Evolutionary conservation across 169 alveolate genomes (phyloP).

Genomic region (Plasmodium inui): DNA sequence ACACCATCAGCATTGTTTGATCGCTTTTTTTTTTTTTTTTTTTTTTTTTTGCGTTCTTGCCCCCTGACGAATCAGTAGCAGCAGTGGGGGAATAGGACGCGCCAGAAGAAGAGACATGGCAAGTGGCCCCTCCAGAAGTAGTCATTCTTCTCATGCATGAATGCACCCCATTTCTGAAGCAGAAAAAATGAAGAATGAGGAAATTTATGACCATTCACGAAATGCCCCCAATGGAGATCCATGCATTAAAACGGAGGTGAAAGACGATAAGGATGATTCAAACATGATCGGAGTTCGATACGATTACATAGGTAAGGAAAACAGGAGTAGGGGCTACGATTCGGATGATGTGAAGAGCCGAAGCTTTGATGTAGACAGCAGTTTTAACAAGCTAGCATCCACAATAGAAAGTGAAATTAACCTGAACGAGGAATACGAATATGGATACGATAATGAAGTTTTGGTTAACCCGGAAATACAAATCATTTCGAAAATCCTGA

Average conservation of each 20-base stretch:
- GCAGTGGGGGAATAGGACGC: neutral
- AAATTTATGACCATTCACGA: neutral
- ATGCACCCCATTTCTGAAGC: neutral
- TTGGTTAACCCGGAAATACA: neutral
- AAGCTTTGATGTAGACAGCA: neutral
- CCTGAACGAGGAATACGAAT: slow-evolving; percentile 3
- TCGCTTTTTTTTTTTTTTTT: neutral
- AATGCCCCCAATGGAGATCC: neutral
- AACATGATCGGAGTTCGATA: neutral
- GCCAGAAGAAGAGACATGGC: neutral
- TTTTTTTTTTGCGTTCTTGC: neutral
- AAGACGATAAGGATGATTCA: neutral
- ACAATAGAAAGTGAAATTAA: neutral
- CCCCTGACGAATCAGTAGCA: neutral
- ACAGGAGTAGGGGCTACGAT: neutral
- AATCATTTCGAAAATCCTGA: neutral
- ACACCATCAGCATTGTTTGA: neutral
- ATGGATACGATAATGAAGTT: slow-evolving; percentile 10
- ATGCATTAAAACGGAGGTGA: neutral
- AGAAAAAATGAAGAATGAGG: slow-evolving; percentile 30
- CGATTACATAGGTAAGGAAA: neutral
- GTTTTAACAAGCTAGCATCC: neutral
- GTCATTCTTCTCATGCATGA: neutral
- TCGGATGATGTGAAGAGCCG: neutral
- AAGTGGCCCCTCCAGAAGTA: neutral